phyloP scores from a whole-genome alignment of 148 eudicot genomes.

The Drosera capensis region DNA sequence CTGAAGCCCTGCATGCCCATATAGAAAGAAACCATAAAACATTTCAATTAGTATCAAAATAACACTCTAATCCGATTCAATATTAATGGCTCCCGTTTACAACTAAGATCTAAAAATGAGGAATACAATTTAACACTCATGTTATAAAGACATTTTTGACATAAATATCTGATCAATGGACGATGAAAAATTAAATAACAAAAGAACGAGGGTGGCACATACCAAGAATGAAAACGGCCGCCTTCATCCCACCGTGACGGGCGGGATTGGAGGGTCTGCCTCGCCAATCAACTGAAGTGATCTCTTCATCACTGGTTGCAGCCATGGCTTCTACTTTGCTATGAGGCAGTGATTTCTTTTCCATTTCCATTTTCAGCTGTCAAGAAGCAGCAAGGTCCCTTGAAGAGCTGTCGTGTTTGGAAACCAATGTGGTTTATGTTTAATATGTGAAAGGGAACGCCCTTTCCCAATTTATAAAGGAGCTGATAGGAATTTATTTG shows the following conservation, averaged over 20 bases:
- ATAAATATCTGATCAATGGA: neutral
- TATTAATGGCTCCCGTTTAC: too few relatives aligned
- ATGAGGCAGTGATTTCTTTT: neutral
- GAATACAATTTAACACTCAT: too few relatives aligned
- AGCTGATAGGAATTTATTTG: neutral
- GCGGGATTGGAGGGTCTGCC: conserved; percentile 61
- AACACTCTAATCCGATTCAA: too few relatives aligned
- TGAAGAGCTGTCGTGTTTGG: too few relatives aligned
- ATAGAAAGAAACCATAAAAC: too few relatives aligned
- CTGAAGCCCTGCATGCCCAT: conserved; percentile 69
- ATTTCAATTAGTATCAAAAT: too few relatives aligned
- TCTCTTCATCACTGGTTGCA: neutral
- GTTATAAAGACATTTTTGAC: neutral
- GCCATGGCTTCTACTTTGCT: neutral
- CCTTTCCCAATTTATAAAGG: neutral
- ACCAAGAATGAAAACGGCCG: conserved; percentile 91
- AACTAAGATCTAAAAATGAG: too few relatives aligned
- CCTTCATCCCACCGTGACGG: conserved; percentile 77
- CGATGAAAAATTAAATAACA: neutral
- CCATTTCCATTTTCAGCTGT: neutral
- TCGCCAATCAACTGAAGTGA: conserved; percentile 43
- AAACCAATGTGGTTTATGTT: neutral
- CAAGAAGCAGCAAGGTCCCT: too few relatives aligned
- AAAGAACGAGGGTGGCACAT: neutral
- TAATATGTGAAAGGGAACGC: neutral